Percentiles rank a stretch among this genome's conserved stretches.
Conservation (phyloP, 768 basidiomycete genomes). For the Serendipita indica region DNA sequence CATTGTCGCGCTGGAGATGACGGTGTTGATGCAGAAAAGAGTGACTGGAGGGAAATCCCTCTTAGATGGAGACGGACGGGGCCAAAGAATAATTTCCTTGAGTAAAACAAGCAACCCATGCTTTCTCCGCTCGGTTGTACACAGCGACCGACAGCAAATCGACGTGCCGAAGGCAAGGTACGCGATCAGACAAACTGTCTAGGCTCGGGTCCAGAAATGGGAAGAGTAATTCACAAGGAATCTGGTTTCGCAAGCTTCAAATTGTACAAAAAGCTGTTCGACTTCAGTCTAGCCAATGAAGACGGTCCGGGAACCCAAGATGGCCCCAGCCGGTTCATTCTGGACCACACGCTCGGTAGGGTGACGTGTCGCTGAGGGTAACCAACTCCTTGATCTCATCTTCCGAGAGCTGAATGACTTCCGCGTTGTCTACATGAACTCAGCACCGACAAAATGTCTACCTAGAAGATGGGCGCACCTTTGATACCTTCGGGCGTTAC, state of each 20-base stretch:
- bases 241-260: too few relatives aligned
- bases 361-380: constrained; percentile 41
- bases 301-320: constrained; percentile 46
- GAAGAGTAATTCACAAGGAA: too few relatives aligned
- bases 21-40: neutral
- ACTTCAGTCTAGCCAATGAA: too few relatives aligned
- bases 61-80: neutral
- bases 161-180: too few relatives aligned
- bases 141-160: too few relatives aligned
- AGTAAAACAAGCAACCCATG: too few relatives aligned
- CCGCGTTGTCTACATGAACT: constrained; percentile 34
- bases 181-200: too few relatives aligned
- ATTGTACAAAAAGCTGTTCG: too few relatives aligned
- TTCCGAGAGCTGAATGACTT: constrained; percentile 43
- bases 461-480: constrained; percentile 28
- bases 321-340: constrained; percentile 47
- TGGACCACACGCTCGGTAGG: constrained; percentile 53
- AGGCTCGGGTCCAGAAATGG: too few relatives aligned
- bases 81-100: too few relatives aligned
- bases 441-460: constrained; percentile 3
- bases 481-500: constrained; percentile 54
- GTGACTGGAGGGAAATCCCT: neutral
- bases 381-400: constrained; percentile 47
- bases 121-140: too few relatives aligned
- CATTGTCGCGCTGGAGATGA: neutral